phyloP scores from a whole-genome alignment of 2,329 filamentous ascomycete genomes.

The Colletotrichum musae region DNA sequence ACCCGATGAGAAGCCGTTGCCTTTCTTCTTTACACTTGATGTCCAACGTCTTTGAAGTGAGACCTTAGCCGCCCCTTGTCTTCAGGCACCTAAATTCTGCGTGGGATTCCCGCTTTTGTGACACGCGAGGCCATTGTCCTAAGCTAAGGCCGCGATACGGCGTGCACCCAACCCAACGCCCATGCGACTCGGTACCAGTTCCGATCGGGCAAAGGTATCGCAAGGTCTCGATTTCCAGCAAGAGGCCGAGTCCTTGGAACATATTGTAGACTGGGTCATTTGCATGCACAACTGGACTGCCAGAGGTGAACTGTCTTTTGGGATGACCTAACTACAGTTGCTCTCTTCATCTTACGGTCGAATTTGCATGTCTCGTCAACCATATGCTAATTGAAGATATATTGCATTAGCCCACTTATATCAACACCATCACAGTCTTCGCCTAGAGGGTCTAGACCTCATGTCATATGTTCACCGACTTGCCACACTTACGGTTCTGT shows the following conservation, averaged over 20 bases:
- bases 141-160: neutral
- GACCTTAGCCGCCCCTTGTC: neutral
- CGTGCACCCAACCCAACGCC: slow-evolving; percentile 3
- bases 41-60: neutral
- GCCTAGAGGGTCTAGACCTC: too few relatives aligned
- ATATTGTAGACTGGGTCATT: neutral
- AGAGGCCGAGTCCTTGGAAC: neutral
- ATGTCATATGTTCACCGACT: too few relatives aligned
- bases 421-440: too few relatives aligned
- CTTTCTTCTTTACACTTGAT: neutral
- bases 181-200: slow-evolving; percentile 1
- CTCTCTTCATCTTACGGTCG: too few relatives aligned
- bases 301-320: neutral
- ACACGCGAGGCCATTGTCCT: slow-evolving; percentile 1
- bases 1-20: too few relatives aligned
- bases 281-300: neutral
- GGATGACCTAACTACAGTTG: too few relatives aligned
- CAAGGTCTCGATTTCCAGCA: slow-evolving; percentile 10
- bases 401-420: too few relatives aligned
- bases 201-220: slow-evolving; percentile 8
- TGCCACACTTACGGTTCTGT: too few relatives aligned
- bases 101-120: slow-evolving; percentile 3
- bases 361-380: too few relatives aligned
- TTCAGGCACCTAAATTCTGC: neutral
- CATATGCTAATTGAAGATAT: too few relatives aligned